Conservation (phyloP, 441 rosid genomes). For the Pelargonium australe region DNA sequence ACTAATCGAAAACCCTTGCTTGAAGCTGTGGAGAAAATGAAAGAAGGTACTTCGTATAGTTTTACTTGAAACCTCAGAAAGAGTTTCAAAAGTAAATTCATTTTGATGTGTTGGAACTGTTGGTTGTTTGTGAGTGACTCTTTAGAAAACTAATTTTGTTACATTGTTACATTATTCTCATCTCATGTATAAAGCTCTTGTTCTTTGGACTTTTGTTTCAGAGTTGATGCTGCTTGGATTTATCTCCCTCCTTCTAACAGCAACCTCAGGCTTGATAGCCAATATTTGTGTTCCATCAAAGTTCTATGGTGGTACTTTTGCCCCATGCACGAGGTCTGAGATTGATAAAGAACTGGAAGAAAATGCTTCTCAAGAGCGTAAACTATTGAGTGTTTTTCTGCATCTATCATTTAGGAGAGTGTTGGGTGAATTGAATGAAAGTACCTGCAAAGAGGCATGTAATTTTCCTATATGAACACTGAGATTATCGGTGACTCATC, state of each 20-base stretch:
- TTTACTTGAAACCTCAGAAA: slow-evolving; percentile 5
- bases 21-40: slow-evolving; percentile 87
- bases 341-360: slow-evolving; percentile 42
- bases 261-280: slow-evolving; percentile 68
- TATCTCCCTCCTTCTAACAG: slow-evolving; percentile 83
- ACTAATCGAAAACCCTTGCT: slow-evolving; percentile 71
- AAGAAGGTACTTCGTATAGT: slow-evolving; percentile 52
- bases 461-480: slow-evolving; percentile 13
- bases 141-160: not conserved
- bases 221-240: slow-evolving; percentile 97
- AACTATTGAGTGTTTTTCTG: slow-evolving; percentile 35
- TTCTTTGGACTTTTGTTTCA: slow-evolving; percentile 26
- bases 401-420: slow-evolving; percentile 41
- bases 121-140: slow-evolving; percentile 2
- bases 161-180: slow-evolving; percentile 13
- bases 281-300: slow-evolving; percentile 74
- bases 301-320: slow-evolving; percentile 59
- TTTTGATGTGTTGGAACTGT: not conserved
- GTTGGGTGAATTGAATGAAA: slow-evolving; percentile 35
- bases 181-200: slow-evolving; percentile 13
- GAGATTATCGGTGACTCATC: slow-evolving; percentile 11
- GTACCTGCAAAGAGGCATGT: slow-evolving; percentile 70
- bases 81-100: not conserved
- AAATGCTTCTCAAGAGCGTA: slow-evolving; percentile 40
- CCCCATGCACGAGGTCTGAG: slow-evolving; percentile 65